phyloP scores from a whole-genome alignment of 2,329 filamentous ascomycete species.

The Aspergillus vadensis region DNA sequence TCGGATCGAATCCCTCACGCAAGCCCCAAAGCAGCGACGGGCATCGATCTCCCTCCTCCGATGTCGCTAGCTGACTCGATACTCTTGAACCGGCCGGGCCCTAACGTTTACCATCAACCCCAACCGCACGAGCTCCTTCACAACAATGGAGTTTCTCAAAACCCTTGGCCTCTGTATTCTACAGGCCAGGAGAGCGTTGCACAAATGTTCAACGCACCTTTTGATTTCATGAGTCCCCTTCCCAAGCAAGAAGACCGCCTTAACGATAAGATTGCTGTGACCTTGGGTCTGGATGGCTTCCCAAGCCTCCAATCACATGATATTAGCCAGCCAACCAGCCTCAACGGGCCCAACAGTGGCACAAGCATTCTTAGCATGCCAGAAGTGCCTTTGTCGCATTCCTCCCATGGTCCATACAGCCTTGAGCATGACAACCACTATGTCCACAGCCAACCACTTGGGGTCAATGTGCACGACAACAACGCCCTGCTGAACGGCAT shows the following conservation, averaged over 20 bases:
- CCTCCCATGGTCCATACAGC: slow-evolving; percentile 31
- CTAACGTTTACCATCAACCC: slow-evolving; percentile 34
- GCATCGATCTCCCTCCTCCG: slow-evolving; percentile 38
- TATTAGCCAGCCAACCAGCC: slow-evolving; percentile 33
- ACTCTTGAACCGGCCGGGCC: slow-evolving; percentile 34
- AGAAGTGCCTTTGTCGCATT: slow-evolving; percentile 38
- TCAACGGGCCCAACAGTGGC: slow-evolving; percentile 31
- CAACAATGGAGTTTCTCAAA: slow-evolving; percentile 31
- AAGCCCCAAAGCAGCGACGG: slow-evolving; percentile 37
- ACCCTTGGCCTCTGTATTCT: slow-evolving; percentile 40
- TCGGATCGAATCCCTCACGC: slow-evolving; percentile 39
- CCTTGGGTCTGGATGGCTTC: slow-evolving; percentile 40
- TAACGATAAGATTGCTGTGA: slow-evolving; percentile 37
- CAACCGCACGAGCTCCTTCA: slow-evolving; percentile 38
- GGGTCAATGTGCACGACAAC: slow-evolving; percentile 35
- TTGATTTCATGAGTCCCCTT: slow-evolving; percentile 40
- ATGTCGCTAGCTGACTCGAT: slow-evolving; percentile 38
- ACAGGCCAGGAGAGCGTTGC: slow-evolving; percentile 37
- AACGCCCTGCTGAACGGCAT: slow-evolving; percentile 36
- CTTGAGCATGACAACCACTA: slow-evolving; percentile 39
- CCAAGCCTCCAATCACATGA: slow-evolving; percentile 34
- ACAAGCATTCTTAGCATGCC: slow-evolving; percentile 39
- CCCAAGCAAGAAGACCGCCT: slow-evolving; percentile 38
- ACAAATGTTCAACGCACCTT: slow-evolving; percentile 36
- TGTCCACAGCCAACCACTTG: slow-evolving; percentile 34